Base-by-base conservation (phyloP, 2,329 filamentous ascomycete species). In the Acrodontium crateriforme region DNA sequence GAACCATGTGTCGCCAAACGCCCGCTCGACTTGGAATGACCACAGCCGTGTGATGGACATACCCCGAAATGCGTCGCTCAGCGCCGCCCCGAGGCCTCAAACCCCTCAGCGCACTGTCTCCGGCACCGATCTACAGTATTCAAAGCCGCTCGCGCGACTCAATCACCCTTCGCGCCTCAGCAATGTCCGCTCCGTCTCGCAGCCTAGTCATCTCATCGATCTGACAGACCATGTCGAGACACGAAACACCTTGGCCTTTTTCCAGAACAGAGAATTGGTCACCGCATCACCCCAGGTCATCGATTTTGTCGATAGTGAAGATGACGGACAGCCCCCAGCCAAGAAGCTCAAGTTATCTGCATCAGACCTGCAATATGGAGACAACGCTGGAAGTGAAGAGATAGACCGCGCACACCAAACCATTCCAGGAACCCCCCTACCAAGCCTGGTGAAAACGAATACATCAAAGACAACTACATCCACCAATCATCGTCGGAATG, bases 91-190 rank as follows among this genome's bases (percentile, higher is more conserved):
- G n/a, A n/a, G n/a, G n/a, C 44, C 44, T 27, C 32, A 29, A 13
- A 38, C 42, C 27, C 43, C 41, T 8, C 42, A 45, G 34, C 44
- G 44, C 17, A 36, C 45, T 12, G 35, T 42, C 27, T 45, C 39
- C 35, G 35, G 41, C 9, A 26, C 31, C 20, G 15, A 23, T 35
- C 41, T 20, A 15, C 31, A 35, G 18, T 40, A 42, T 16, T 35
- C 44, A 17, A 39, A 36, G 15, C 30, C 27, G 16, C 35, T 38
- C 15, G 31, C 30, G 21, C 38, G 45, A 24, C 38, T 42, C 15
- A 36, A 34, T n/a, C 32, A 42, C 6, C 46, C 49, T 12, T 51
- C 49, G 23, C 42, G 43, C 18, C 43, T 52, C 25, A 48, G 43
- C 38, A 46, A 40, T 28, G 46, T 49, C 23, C 42, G 47, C 11